Conservation (phyloP, 257 asterid species). For the Lantana camara region DNA sequence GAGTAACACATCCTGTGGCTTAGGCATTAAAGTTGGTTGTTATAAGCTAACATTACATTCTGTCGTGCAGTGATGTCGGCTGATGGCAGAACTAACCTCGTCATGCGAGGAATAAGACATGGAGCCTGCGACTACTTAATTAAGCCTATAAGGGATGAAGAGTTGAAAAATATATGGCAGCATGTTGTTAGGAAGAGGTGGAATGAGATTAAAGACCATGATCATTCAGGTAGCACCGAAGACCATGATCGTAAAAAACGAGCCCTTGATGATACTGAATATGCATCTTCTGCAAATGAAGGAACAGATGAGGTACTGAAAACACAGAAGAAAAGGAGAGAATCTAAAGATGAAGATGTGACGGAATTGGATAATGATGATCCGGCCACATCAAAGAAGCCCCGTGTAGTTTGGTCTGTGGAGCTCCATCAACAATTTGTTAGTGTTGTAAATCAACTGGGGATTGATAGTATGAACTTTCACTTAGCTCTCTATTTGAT, state of each 20-base stretch:
- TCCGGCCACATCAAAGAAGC: constrained; percentile 59
- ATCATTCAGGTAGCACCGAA: constrained; percentile 53
- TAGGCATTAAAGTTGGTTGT: constrained; percentile 19
- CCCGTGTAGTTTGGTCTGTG: constrained; percentile 94
- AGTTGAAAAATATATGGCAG: constrained; percentile 89
- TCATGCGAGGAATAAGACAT: constrained; percentile 82
- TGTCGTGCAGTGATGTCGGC: constrained; percentile 83
- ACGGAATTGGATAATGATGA: constrained; percentile 67
- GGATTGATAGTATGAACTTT: constrained; percentile 75
- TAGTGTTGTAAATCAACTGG: constrained; percentile 82
- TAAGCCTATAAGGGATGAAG: constrained; percentile 86
- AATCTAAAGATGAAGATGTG: constrained; percentile 67
- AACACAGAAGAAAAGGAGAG: constrained; percentile 62
- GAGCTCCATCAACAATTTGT: constrained; percentile 97
- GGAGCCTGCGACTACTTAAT: constrained; percentile 95
- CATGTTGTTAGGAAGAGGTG: constrained; percentile 81
- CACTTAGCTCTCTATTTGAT: constrained; percentile 6
- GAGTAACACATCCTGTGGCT: constrained; percentile 38
- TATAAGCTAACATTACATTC: constrained; percentile 28
- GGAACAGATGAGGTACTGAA: constrained; percentile 49
- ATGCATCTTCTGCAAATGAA: constrained; percentile 62
- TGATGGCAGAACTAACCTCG: constrained; percentile 75
- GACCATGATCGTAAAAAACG: constrained; percentile 52
- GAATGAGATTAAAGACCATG: constrained; percentile 62
- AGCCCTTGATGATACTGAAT: constrained; percentile 56